Evolutionary conservation across 768 basidiomycete genomes (phyloP), one percentile per base, ranked within the genome.

Genomic region (Serendipita indica): DNA sequence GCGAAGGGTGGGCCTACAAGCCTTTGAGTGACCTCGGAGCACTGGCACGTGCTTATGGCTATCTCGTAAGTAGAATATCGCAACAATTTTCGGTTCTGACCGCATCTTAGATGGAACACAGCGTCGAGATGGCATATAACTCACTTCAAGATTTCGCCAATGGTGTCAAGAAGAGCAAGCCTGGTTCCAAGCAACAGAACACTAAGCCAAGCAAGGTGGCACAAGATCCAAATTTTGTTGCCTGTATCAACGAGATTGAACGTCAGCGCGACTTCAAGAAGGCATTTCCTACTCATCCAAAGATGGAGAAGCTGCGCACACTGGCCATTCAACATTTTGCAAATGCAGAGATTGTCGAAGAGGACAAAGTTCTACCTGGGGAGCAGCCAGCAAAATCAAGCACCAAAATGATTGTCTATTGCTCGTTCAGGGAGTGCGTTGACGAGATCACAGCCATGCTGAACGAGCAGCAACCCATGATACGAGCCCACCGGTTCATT

Each of bases 321-420:
- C 72, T 98, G 28, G 72, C 90, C 3, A 70, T 93, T 16, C 79
- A 88, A 41, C 86, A 96, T 69, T 96, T 97, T 66, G 78, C 76
- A 2, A 72, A 79, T 59, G 67, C 57, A 13, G 72, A 71, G 49
- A 65, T 77, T 45, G 70, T 70, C n/a, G 75, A 76, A 4, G 70
- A 70, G 18, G 75, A 68, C 12, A 59, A 63, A 27, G n/a, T 20
- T 3, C 13, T 14, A 34, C 58, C 37, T 16, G 35, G 34, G 14
- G 12, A 14, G 3, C 4, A 33, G 32, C n/a, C 34, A 18, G n/a
- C 22, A 5, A 30, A 14, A 27, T 57, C 30, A 28, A 68, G 65
- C 45, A 89, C 89, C 1, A 78, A 83, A 61, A 88, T 84, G 18
- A 99, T 98, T 86, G 88, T 99, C 16, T 99, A 98, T 67, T 85